Percentiles rank a stretch among this genome's conserved stretches.
Conservation (phyloP, 1,284 basidiomycete species). For the Ustilago cynodontis region DNA sequence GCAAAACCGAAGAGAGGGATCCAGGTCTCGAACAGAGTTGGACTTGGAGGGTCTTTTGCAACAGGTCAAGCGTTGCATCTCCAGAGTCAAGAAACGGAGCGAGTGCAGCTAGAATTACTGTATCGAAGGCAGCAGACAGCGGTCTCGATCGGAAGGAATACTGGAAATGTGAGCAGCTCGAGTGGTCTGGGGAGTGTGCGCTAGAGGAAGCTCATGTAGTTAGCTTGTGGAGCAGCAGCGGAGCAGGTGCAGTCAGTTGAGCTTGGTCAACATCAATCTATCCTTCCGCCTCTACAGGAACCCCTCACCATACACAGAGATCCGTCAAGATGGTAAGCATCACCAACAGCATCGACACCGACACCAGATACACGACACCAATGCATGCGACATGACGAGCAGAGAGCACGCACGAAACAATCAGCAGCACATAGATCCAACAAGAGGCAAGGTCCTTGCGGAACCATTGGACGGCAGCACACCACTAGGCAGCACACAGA, state of each 20-base stretch:
- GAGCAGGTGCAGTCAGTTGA: constrained; percentile 15
- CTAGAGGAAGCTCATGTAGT: too few species aligned
- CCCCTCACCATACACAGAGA: constrained; percentile 52
- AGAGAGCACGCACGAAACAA: neutral
- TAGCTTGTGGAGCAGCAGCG: too few species aligned
- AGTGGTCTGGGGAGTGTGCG: too few species aligned
- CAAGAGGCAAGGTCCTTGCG: neutral
- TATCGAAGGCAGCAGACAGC: neutral
- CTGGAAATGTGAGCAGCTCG: neutral
- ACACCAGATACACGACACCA: constrained; percentile 1
- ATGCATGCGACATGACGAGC: neutral
- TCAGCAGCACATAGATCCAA: neutral
- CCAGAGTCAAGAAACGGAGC: too few species aligned
- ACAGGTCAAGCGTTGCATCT: too few species aligned
- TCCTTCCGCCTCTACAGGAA: constrained; percentile 47
- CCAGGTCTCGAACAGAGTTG: too few species aligned
- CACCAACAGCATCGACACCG: constrained; percentile 18
- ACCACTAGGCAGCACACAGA: too few species aligned
- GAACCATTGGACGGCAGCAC: neutral
- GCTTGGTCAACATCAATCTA: constrained; percentile 36
- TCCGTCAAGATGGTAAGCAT: constrained; percentile 62
- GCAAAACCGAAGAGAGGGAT: neutral
- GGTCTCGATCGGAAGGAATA: neutral
- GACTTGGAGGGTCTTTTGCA: too few species aligned
- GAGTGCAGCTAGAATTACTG: too few species aligned